Percentiles rank a stretch among this genome's conserved stretches.
Evolutionary conservation across 1,284 basidiomycete species (phyloP).

Genomic region (Erythrobasidium hasegawianum): DNA sequence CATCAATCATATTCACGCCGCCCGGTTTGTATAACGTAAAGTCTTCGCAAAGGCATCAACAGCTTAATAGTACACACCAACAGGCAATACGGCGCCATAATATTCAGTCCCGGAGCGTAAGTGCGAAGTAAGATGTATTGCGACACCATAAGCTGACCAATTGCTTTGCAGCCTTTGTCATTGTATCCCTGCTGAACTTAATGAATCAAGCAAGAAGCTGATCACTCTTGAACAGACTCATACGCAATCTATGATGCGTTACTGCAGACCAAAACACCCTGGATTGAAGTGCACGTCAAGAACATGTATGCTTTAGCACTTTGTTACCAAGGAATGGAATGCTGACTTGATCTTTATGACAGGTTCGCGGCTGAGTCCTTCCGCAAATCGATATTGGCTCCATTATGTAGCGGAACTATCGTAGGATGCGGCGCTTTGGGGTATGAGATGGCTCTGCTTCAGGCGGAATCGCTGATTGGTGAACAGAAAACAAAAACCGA

Average conservation of each 20-base stretch:
- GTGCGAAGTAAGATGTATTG: background rate
- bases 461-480: conserved; percentile 18
- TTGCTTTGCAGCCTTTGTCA: conserved; percentile 14
- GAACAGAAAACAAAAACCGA: conserved; percentile 20
- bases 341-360: background rate
- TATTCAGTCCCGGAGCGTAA: conserved; percentile 31
- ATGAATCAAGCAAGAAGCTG: background rate
- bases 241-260: conserved; percentile 30
- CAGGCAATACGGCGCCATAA: conserved; percentile 24
- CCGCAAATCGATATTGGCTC: conserved; percentile 25
- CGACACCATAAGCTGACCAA: background rate
- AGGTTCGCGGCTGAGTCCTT: conserved; percentile 19
- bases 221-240: conserved; percentile 4
- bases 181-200: background rate
- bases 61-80: background rate
- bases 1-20: conserved; percentile 34
- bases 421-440: conserved; percentile 25
- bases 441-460: conserved; percentile 28
- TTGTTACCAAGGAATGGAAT: too few relatives aligned
- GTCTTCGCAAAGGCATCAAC: background rate
- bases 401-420: conserved; percentile 20
- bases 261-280: conserved; percentile 14
- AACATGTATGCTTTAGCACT: conserved; percentile 7
- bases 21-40: conserved; percentile 1
- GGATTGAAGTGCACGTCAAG: conserved; percentile 25